Evolutionary conservation across 257 asterid species (phyloP), one percentile per base, ranked within the genome.

Genomic region (Penstemon eatonii): DNA sequence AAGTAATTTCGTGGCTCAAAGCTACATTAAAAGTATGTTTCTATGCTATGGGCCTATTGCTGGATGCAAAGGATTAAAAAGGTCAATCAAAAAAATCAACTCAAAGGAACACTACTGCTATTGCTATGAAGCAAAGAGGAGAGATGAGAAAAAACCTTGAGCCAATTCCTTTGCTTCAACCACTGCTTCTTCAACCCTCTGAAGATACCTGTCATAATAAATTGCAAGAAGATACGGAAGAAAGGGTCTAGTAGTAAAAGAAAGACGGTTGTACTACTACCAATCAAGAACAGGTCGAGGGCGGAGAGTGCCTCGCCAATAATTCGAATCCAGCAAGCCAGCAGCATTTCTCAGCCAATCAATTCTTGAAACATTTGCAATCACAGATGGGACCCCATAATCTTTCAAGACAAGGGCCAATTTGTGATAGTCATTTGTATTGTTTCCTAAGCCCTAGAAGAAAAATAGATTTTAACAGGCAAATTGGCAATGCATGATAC

Each of bases 291-390:
- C 95, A 0, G 98, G 98, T 6, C 97, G 89, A 61, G 98, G 98
- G 10, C 72, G 84, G 54, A 90, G 95, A 15, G 93, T 88, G 78
- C 95, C 98, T 51, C 87, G 77, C 98, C 97, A 90, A 55, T 92
- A 92, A 80, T 88, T 90, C 0, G 89, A 74, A 73, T 92, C 97
- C 33, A 87, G 65, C 83, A 92, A 82, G 4, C 97, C 98, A 70
- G 97, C 93, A 58, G 97, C 97, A 79, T 92, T 92, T 75, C 98
- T 84, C 74, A 92, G 80, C 98, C 96, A 90, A 80, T 92, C 98
- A 52, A 85, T 70, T 73, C 98, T 85, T 39, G 98, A 90, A 62
- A 92, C 97, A 71, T 81, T 90, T 13, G 90, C 86, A 70, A 79
- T 73, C 70, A 85, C 96, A 3, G 87, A 60, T 8, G 97, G 89